phyloP scores from a whole-genome alignment of 78 protist genomes.

The Dictyostelium citrinum region DNA sequence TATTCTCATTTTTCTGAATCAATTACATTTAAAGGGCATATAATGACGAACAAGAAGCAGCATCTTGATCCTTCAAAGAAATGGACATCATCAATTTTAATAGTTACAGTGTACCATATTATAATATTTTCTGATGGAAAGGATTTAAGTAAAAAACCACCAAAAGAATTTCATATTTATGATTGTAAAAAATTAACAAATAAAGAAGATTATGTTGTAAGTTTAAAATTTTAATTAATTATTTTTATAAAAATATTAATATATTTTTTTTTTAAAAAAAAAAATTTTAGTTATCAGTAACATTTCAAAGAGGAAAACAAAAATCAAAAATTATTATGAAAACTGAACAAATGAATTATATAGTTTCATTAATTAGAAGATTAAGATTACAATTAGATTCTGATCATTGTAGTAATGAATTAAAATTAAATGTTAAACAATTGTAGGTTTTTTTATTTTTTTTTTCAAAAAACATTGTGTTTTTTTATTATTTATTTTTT shows the following conservation, averaged over 20 bases:
- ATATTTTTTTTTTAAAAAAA: background rate
- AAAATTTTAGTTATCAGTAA: constrained; percentile 20
- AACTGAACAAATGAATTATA: constrained; percentile 27
- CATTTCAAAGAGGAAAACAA: constrained; percentile 64
- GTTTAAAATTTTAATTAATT: background rate
- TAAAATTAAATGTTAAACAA: constrained; percentile 3
- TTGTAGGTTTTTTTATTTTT: background rate
- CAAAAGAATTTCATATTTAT: constrained; percentile 63
- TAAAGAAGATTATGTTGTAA: constrained; percentile 33
- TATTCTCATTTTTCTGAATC: constrained; percentile 18
- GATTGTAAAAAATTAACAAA: constrained; percentile 44
- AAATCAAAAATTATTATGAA: constrained; percentile 39
- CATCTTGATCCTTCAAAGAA: constrained; percentile 13
- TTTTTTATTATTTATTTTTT: background rate
- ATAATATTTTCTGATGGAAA: constrained; percentile 53
- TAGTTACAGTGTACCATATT: constrained; percentile 28
- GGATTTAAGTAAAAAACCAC: constrained; percentile 43
- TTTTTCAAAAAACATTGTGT: background rate
- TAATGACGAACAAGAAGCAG: constrained; percentile 21
- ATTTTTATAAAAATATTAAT: background rate
- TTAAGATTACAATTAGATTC: constrained; percentile 8
- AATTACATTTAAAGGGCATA: constrained; percentile 10
- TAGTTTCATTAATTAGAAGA: constrained; percentile 31
- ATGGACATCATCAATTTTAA: constrained; percentile 57
- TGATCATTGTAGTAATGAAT: constrained; percentile 46